These are phyloP conservation scores for Boletellus ananas DNA, from an alignment of 768 basidiomycete genomes.

Conservation along the genomic window DNA sequence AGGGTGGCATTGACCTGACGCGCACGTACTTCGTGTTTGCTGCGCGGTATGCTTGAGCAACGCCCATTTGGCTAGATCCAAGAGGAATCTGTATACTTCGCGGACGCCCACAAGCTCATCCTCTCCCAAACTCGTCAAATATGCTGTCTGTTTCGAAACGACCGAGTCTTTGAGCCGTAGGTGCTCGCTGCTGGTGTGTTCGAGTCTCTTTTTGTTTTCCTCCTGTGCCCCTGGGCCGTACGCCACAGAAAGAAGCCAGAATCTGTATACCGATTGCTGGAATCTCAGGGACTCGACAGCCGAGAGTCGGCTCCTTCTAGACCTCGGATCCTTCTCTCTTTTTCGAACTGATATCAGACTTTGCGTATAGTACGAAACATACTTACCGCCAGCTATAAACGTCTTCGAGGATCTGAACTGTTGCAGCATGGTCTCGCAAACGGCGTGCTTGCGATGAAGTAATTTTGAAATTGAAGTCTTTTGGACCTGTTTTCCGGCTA, in stretches of 20 bases:
- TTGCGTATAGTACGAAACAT: neutral
- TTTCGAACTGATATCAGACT: neutral
- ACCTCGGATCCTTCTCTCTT: constrained; percentile 38
- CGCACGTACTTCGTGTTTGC: neutral
- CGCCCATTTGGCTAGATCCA: constrained; percentile 17
- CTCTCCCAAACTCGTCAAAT: constrained; percentile 10
- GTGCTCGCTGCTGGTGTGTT: neutral
- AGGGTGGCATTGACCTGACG: neutral
- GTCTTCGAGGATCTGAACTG: constrained; percentile 32
- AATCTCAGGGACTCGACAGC: constrained; percentile 31
- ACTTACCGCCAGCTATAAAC: constrained; percentile 39
- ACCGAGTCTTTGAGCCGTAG: constrained; percentile 7
- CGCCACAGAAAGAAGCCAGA: constrained; percentile 21
- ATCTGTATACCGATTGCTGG: constrained; percentile 28
- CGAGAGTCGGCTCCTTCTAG: constrained; percentile 28
- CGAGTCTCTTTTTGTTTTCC: neutral
- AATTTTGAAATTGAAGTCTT: neutral
- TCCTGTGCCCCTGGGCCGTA: constrained; percentile 4
- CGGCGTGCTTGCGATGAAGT: constrained; percentile 19
- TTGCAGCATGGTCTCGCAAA: constrained; percentile 24
- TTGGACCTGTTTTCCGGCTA: constrained; percentile 2
- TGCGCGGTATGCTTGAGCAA: neutral
- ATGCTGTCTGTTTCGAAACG: neutral
- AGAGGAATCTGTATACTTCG: constrained; percentile 18
- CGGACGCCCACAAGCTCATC: constrained; percentile 20